Percentiles rank a stretch among this genome's conserved stretches.
phyloP scores from a whole-genome alignment of 352 stramenopile genomes.

The Sclerospora graminicola region DNA sequence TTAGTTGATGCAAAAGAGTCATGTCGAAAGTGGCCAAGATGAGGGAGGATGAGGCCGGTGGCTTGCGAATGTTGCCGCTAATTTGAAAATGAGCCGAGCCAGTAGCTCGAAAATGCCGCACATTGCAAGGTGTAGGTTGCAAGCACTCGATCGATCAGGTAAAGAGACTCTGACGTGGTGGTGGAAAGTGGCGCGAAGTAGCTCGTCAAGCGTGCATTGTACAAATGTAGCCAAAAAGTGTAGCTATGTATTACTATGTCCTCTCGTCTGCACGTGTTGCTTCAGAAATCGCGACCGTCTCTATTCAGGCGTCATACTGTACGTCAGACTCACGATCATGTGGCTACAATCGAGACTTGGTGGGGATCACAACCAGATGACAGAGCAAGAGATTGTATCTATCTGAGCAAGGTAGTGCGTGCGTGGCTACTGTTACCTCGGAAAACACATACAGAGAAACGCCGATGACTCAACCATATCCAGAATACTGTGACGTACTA shows the following conservation, averaged over 20 bases:
- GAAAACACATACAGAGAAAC: background rate
- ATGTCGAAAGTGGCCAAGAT: no score
- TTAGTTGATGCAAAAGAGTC: no score
- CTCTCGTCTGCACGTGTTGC: conserved; percentile 9
- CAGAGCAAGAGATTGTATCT: conserved; percentile 2
- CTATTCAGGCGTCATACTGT: conserved; percentile 7
- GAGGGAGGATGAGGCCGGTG: no score
- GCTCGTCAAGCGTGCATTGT: no score
- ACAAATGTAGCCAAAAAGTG: no score
- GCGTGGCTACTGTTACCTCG: conserved; percentile 2
- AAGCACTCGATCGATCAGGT: conserved; percentile 1
- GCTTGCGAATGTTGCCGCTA: no score
- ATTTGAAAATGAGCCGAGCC: no score
- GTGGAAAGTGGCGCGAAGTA: no score
- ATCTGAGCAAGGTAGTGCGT: background rate
- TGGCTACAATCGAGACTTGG: background rate
- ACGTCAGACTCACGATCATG: background rate
- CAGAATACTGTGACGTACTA: no score
- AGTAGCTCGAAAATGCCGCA: background rate
- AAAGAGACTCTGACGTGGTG: background rate
- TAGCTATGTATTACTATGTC: no score
- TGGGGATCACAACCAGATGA: conserved; percentile 8
- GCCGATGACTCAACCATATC: no score
- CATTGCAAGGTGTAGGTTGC: conserved; percentile 9
- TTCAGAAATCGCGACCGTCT: conserved; percentile 15